These are phyloP conservation scores for Hyaloscypha hepaticicola DNA, from an alignment of 495 filamentous ascomycete species.

Conservation along the genomic window DNA sequence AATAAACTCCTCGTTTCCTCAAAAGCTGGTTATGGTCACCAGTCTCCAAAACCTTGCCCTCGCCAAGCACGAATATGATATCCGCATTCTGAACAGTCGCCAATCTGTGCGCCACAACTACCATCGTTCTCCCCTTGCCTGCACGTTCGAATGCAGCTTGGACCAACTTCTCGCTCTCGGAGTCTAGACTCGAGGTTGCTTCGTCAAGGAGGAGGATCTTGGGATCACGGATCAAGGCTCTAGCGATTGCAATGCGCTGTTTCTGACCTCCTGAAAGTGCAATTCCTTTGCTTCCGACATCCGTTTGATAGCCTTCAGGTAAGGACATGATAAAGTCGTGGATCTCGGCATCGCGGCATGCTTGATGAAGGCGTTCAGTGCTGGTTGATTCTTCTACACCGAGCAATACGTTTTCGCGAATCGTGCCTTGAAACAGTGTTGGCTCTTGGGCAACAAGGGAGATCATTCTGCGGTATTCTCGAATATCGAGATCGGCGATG, in stretches of 20 bases:
- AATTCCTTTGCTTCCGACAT: constrained; percentile 61
- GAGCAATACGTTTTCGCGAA: constrained; percentile 58
- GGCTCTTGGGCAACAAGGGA: constrained; percentile 65
- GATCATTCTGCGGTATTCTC: constrained; percentile 51
- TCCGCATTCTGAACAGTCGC: constrained; percentile 54
- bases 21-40: constrained; percentile 53
- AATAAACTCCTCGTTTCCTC: constrained; percentile 48
- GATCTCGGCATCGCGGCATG: constrained; percentile 59
- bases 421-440: constrained; percentile 49
- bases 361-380: constrained; percentile 53
- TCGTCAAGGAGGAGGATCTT: constrained; percentile 74
- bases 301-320: constrained; percentile 56
- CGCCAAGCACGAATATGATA: constrained; percentile 51
- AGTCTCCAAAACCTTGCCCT: constrained; percentile 50
- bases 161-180: constrained; percentile 67
- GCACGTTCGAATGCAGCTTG: constrained; percentile 67
- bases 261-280: constrained; percentile 75
- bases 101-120: constrained; percentile 68
- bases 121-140: constrained; percentile 59
- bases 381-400: constrained; percentile 45
- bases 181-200: constrained; percentile 74
- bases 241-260: constrained; percentile 72
- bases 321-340: constrained; percentile 61
- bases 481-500: constrained; percentile 44
- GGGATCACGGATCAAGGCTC: constrained; percentile 72